Base-by-base conservation (phyloP, 768 basidiomycete species). In the Xerocomellus dryophilus region DNA sequence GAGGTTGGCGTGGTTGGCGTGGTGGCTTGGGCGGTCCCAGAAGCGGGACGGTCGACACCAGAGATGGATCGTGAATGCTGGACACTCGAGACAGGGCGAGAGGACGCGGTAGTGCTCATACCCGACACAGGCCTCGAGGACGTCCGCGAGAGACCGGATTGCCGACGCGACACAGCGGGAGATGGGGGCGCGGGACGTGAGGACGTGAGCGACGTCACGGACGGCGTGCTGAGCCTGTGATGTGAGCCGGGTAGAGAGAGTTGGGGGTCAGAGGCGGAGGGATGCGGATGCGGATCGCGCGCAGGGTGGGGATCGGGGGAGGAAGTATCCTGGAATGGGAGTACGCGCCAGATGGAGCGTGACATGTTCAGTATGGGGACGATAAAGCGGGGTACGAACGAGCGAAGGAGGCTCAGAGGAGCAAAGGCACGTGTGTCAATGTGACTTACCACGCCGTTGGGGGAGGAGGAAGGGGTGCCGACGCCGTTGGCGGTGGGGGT, bases 171-270 rank as follows among this genome's bases (percentile, higher is more conserved):
- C 5, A 74, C 51, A 0, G 75, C 80, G 15, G 84, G 84, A 2
- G 82, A 85, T 5, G 80, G 80, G 0, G 85, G 84, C 0, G 84
- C 84, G 32, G 82, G 83, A 5, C 84, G 81, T 1, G 76, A 77
- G 12, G 78, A 77, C 1, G 73, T 73, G 56, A 74, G 78, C 46
- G 68, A 74, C 42, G 43, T 65, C 11, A 57, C 50, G 7, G 67
- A 69, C 17, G 62, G 66, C 0, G 57, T 53, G 53, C 67, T 67
- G 12, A 67, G 51, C 7, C 65, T 59, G 55, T 58, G 40, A 27
- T 57, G 20, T 18, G 53, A 36, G 27, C 9, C 15, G 27, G 46
- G 47, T 2, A 54, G 46, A 8, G 53, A 32, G 40, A 36, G 42
- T 4, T 47, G 51, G 1, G 50, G 61, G 36, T 55, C 56, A n/a